Conservation (phyloP, 805 yeast genomes). For the Candida nonsorbophila region DNA sequence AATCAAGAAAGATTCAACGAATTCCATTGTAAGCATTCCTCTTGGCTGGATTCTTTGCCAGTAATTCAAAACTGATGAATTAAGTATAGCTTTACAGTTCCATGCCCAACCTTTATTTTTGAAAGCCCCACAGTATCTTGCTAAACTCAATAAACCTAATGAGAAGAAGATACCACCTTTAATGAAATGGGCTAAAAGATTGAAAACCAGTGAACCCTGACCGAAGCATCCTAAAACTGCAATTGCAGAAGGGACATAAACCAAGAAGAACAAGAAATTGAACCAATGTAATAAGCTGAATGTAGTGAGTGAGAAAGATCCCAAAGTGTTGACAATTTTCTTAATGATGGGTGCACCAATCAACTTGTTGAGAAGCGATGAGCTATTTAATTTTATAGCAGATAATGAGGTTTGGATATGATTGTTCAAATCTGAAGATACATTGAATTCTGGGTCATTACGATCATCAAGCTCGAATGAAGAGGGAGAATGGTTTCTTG, state of each 20-base stretch:
- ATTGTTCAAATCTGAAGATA: background rate
- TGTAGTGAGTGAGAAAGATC: constrained; percentile 15
- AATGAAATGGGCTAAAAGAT: constrained; percentile 88
- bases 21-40: constrained; percentile 73
- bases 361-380: constrained; percentile 5
- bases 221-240: constrained; percentile 73
- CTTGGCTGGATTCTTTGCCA: constrained; percentile 35
- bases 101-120: constrained; percentile 82
- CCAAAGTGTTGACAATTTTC: constrained; percentile 25
- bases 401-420: constrained; percentile 1
- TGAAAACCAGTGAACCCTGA: constrained; percentile 61
- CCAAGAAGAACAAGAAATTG: constrained; percentile 53
- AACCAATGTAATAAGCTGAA: constrained; percentile 60
- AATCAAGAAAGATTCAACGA: constrained; percentile 72
- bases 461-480: constrained; percentile 18
- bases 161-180: constrained; percentile 87
- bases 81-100: constrained; percentile 44
- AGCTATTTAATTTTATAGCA: background rate
- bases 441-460: constrained; percentile 1
- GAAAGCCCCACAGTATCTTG: constrained; percentile 84
- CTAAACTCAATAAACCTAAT: constrained; percentile 74
- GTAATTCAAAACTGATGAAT: constrained; percentile 25
- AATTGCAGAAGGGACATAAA: constrained; percentile 53
- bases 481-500: constrained; percentile 9
- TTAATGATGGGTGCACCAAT: constrained; percentile 7